phyloP scores from a whole-genome alignment of 176 grass and related monocot genomes.

The Eremochloa ophiuroides region DNA sequence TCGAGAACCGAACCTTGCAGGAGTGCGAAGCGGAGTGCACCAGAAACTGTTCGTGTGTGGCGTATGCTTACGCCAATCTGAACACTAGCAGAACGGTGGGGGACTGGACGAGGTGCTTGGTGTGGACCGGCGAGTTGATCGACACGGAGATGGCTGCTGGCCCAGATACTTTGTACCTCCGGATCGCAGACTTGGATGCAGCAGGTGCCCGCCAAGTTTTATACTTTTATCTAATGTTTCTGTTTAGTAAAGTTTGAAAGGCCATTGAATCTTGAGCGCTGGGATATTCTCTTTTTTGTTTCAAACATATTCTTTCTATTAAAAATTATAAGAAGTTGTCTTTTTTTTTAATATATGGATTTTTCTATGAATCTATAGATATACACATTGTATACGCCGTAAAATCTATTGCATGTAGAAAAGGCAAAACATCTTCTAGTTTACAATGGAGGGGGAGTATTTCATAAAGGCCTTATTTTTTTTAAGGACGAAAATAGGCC shows the following conservation, averaged over 20 bases:
- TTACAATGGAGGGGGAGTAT: too few species aligned
- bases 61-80: slow-evolving; percentile 30
- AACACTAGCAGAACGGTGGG: background rate
- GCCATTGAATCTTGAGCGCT: too few species aligned
- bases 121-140: slow-evolving; percentile 35
- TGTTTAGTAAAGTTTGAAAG: background rate
- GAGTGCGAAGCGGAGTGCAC: slow-evolving; percentile 26
- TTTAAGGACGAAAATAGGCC: too few species aligned
- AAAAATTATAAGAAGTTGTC: too few species aligned
- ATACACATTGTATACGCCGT: too few species aligned
- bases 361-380: too few species aligned
- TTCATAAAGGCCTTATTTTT: too few species aligned
- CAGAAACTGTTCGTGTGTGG: slow-evolving; percentile 45
- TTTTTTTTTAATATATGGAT: too few species aligned
- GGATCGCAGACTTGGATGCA: background rate
- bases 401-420: too few species aligned
- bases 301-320: too few species aligned
- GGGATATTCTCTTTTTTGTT: too few species aligned
- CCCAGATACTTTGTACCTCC: slow-evolving; percentile 40
- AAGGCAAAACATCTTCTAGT: too few species aligned
- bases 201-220: background rate
- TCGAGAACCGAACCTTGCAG: slow-evolving; percentile 8
- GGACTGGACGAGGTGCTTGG: slow-evolving; percentile 25
- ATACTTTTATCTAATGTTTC: background rate
- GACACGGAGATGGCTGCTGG: background rate